phyloP scores from a whole-genome alignment of 2,329 filamentous ascomycete species.

The Colletotrichum brevisporum region DNA sequence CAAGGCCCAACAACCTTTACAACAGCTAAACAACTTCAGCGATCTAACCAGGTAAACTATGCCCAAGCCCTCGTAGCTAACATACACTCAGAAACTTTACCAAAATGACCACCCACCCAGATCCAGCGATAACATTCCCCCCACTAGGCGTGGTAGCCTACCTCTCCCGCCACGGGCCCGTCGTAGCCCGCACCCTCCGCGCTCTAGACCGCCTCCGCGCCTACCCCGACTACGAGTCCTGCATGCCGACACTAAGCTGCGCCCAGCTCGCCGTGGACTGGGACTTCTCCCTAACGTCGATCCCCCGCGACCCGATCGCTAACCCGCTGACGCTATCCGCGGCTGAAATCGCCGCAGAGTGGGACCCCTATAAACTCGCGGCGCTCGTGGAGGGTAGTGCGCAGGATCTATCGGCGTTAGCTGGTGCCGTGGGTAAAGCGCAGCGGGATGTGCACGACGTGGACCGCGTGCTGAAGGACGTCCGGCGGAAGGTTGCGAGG shows the following conservation, averaged over 20 bases:
- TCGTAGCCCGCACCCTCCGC: background rate
- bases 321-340: constrained; percentile 57
- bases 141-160: background rate
- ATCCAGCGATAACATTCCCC: background rate
- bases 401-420: constrained; percentile 80
- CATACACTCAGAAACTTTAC: background rate
- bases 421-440: constrained; percentile 78
- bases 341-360: constrained; percentile 60
- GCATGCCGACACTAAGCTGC: background rate
- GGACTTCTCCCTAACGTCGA: background rate
- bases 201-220: constrained; percentile 4
- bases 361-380: constrained; percentile 45
- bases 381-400: constrained; percentile 54
- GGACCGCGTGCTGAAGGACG: constrained; percentile 67
- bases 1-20: too few relatives aligned
- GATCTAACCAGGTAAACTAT: background rate
- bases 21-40: too few relatives aligned
- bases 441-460: constrained; percentile 55
- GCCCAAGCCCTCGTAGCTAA: background rate
- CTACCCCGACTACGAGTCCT: constrained; percentile 19
- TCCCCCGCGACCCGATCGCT: background rate
- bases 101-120: background rate
- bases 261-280: constrained; percentile 6
- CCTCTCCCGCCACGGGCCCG: background rate
- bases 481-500: constrained; percentile 67